Conservation (phyloP, 2,329 filamentous ascomycete species). For the Calonectria crousiana region DNA sequence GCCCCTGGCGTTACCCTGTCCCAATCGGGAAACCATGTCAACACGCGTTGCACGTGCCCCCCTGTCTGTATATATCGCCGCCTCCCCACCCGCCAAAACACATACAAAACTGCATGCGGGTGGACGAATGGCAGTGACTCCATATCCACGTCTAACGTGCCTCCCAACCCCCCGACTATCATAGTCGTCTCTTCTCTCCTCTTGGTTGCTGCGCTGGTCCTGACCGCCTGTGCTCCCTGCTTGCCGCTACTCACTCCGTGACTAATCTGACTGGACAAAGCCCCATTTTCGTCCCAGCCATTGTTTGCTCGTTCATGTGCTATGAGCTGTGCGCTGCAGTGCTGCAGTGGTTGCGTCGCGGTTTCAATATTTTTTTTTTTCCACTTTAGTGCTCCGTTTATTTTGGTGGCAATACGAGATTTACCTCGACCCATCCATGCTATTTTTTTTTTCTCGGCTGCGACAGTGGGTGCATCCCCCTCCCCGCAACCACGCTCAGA, state of each 20-base stretch:
- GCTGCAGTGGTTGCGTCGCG: constrained; percentile 28
- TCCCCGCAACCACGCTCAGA: constrained; percentile 37
- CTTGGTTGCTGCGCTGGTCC: constrained; percentile 9
- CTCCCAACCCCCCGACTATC: constrained; percentile 27
- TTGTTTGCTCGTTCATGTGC: constrained; percentile 15
- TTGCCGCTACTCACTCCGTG: constrained; percentile 13
- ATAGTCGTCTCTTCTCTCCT: constrained; percentile 19
- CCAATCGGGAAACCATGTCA: constrained; percentile 51
- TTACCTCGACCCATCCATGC: constrained; percentile 35
- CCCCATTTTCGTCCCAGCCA: constrained; percentile 25
- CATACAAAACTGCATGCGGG: constrained; percentile 27
- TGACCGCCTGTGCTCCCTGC: constrained; percentile 23
- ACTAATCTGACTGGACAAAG: constrained; percentile 14
- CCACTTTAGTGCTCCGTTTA: constrained; percentile 25
- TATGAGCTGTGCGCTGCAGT: constrained; percentile 15
- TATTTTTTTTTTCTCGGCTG: constrained; percentile 25
- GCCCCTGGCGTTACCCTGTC: constrained; percentile 42
- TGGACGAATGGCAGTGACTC: constrained; percentile 23
- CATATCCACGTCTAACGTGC: constrained; percentile 22
- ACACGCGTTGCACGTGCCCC: constrained; percentile 49
- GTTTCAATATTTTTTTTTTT: constrained; percentile 25
- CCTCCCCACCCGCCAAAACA: constrained; percentile 25
- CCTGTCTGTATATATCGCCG: constrained; percentile 36
- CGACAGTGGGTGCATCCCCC: constrained; percentile 36
- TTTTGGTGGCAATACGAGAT: constrained; percentile 34